Conservation (phyloP, 768 basidiomycete species). For the Polyporus arcularius region DNA sequence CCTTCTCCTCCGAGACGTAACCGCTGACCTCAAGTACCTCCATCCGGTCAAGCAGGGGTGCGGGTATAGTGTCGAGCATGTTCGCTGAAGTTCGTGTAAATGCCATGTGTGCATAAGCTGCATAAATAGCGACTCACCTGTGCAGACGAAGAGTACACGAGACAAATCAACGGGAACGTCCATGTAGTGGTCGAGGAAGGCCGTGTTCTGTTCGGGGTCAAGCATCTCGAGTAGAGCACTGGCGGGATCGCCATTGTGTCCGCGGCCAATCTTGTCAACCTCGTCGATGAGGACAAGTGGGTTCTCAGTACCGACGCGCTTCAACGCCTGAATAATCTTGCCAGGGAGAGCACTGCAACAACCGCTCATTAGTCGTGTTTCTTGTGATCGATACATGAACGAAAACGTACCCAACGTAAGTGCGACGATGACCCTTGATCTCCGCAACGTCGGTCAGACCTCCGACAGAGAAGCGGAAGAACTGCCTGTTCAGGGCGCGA, state of each 20-base stretch:
- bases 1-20: conserved; percentile 93
- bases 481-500: conserved; percentile 84
- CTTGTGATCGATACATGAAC: neutral
- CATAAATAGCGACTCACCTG: conserved; percentile 40
- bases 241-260: conserved; percentile 89
- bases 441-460: conserved; percentile 97
- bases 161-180: conserved; percentile 97
- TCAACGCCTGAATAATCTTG: conserved; percentile 93
- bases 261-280: conserved; percentile 93
- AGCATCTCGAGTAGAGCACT: conserved; percentile 92
- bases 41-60: conserved; percentile 93
- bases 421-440: conserved; percentile 97
- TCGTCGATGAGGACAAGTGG: conserved; percentile 94
- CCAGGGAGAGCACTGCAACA: conserved; percentile 77
- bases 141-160: conserved; percentile 96
- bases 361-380: neutral
- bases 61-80: conserved; percentile 90
- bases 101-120: neutral
- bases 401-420: conserved; percentile 82
- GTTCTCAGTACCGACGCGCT: conserved; percentile 92
- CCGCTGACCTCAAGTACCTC: conserved; percentile 94
- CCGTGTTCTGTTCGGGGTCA: conserved; percentile 93
- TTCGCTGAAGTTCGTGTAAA: conserved; percentile 52
- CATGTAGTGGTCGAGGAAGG: conserved; percentile 96
- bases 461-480: conserved; percentile 97